These are phyloP conservation scores for Magnaporthiopsis rhizophila DNA, from an alignment of 2,329 filamentous ascomycete species.

Conservation along the genomic window DNA sequence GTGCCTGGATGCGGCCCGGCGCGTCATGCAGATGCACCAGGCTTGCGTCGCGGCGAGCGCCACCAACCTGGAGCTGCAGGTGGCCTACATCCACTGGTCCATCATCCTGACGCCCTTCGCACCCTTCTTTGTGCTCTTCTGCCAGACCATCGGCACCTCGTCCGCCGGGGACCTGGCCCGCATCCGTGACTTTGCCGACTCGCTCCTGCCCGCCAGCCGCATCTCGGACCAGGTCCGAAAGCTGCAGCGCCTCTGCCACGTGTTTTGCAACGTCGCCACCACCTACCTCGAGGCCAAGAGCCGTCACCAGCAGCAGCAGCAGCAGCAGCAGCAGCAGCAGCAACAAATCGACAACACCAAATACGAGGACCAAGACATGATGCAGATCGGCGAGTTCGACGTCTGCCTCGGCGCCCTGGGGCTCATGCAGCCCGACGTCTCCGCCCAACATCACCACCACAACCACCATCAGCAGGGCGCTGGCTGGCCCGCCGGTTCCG, in stretches of 20 bases:
- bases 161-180: slow-evolving; percentile 67
- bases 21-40: slow-evolving; percentile 4
- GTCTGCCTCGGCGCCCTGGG: slow-evolving; percentile 3
- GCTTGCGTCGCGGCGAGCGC: background rate
- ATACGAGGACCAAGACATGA: background rate
- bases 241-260: slow-evolving; percentile 3
- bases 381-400: slow-evolving; percentile 5
- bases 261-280: slow-evolving; percentile 4
- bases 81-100: slow-evolving; percentile 4
- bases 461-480: background rate
- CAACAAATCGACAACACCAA: too few species aligned
- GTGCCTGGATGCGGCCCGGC: background rate
- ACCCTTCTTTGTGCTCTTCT: slow-evolving; percentile 3
- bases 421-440: background rate
- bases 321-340: too few species aligned
- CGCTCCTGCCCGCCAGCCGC: slow-evolving; percentile 1
- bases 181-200: slow-evolving; percentile 42
- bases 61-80: slow-evolving; percentile 1
- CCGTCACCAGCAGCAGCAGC: background rate
- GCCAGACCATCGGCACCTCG: slow-evolving; percentile 62
- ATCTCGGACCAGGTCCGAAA: background rate
- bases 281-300: slow-evolving; percentile 5
- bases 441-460: background rate
- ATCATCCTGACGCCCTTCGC: slow-evolving; percentile 2
- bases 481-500: background rate